A percentile compares a stretch with the other conserved stretches of the same genome.
Conservation (phyloP, 1,284 basidiomycete genomes). For the Ganoderma sp. region DNA sequence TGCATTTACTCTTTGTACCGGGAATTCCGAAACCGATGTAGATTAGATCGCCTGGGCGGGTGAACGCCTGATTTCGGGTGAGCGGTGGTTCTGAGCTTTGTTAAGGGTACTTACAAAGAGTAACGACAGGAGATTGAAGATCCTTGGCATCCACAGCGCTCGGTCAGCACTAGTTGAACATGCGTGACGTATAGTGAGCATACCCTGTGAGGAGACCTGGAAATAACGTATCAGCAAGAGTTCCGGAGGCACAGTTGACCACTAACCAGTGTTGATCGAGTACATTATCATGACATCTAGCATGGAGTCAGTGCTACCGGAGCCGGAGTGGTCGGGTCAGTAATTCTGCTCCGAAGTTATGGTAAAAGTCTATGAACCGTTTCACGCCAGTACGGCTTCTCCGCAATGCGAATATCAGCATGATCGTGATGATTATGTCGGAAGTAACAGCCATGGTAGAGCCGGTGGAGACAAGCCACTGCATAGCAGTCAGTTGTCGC, state of each 20-base stretch:
- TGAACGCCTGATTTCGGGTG: slow-evolving; percentile 4
- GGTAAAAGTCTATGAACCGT: neutral
- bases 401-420: neutral
- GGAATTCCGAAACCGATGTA: slow-evolving; percentile 7
- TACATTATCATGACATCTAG: slow-evolving; percentile 2
- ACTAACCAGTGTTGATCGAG: slow-evolving; percentile 10
- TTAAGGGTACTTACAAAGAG: neutral
- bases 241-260: neutral
- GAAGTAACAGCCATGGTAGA: neutral
- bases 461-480: slow-evolving; percentile 1
- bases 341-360: neutral
- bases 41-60: slow-evolving; percentile 7
- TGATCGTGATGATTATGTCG: neutral
- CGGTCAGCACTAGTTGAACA: neutral
- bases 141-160: neutral
- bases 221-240: neutral
- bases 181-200: neutral
- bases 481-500: too few relatives aligned
- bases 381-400: neutral
- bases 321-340: neutral
- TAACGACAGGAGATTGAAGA: neutral
- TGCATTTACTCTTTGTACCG: neutral
- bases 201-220: slow-evolving; percentile 5
- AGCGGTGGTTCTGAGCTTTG: neutral
- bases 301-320: slow-evolving; percentile 5